Base-by-base conservation (phyloP, 1,139 yeast species). In the Taphrina flavorubra region DNA sequence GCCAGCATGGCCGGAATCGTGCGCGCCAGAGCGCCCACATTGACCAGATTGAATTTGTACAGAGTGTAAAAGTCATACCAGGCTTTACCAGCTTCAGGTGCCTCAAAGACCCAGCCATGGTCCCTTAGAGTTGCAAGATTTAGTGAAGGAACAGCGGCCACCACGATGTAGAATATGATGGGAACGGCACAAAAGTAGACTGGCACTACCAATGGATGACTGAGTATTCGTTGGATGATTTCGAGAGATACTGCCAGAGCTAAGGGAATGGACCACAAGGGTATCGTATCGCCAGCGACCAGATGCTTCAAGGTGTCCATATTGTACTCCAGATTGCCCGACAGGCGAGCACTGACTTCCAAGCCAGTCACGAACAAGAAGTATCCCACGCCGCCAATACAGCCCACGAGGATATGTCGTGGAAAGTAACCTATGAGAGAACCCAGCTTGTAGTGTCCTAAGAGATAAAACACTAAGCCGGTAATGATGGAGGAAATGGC, bases 351-450 rank as follows among this genome's bases (percentile, higher is more conserved):
- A 11, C 92, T 85, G 0, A 94, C 97, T 76, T 92, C 98, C 44
- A 94, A 79, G 1, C 97, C 99, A 0, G 99, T 94, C 1, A 90
- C 88, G 1, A 92, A 81, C 72, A 94, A 82, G 78, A 94, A 94
- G 79, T 90, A 92, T 0, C 99, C 99, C 62, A 94, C 99, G 74
- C 99, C 99, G 58, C 99, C 99, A 74, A 94, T 92, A 77, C 98
- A 94, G 0, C 99, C 99, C 37, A 94, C 96, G 55, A 94, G 82
- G 70, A 94, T 94, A 77, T 94, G 99, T 72, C 98, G 83, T 0
- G 99, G 99, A 81, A 94, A 94, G 77, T 92, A 94, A 0, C 97
- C 97, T 14, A 94, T 97, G 47, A 94, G 80, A 16, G 90, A 84
- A 2, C 99, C 99, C 55, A 94, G 80, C 71, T 82, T 84, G 75